Evolutionary conservation across 257 asterid species (phyloP).

Genomic region (Solanum sitiens): DNA sequence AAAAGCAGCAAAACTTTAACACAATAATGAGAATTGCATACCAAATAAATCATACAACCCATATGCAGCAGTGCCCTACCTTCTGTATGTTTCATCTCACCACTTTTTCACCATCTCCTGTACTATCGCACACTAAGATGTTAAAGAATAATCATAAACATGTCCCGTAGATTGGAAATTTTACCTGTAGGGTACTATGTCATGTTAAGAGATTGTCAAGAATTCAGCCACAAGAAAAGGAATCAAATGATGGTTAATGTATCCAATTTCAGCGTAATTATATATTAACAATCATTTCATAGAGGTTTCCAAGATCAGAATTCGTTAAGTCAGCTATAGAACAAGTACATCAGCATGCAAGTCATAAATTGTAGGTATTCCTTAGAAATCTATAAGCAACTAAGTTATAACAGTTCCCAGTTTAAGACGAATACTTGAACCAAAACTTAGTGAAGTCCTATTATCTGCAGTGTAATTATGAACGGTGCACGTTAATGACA

Average conservation of each 20-base stretch:
- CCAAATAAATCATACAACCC: slow-evolving; percentile 31
- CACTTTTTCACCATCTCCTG: slow-evolving; percentile 30
- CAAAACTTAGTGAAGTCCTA: neutral
- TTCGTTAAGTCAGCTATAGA: neutral
- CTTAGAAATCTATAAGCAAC: neutral
- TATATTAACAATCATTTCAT: neutral
- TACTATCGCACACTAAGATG: slow-evolving; percentile 25
- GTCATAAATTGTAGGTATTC: neutral
- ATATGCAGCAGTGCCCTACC: slow-evolving; percentile 41
- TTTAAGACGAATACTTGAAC: neutral
- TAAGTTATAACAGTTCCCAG: neutral
- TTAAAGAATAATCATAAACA: slow-evolving; percentile 29
- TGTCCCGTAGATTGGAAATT: slow-evolving; percentile 23
- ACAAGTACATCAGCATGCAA: neutral
- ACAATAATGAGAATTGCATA: slow-evolving; percentile 27
- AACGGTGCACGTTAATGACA: neutral
- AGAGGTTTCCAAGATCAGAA: neutral
- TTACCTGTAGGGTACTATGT: slow-evolving; percentile 3
- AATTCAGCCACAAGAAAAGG: neutral
- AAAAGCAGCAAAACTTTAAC: slow-evolving; percentile 26
- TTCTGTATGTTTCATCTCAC: slow-evolving; percentile 14
- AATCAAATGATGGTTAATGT: neutral
- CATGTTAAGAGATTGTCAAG: neutral
- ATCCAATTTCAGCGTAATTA: neutral
- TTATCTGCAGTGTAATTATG: neutral